phyloP scores from a whole-genome alignment of 768 basidiomycete species.

The Agaricus sinodeliciosus region DNA sequence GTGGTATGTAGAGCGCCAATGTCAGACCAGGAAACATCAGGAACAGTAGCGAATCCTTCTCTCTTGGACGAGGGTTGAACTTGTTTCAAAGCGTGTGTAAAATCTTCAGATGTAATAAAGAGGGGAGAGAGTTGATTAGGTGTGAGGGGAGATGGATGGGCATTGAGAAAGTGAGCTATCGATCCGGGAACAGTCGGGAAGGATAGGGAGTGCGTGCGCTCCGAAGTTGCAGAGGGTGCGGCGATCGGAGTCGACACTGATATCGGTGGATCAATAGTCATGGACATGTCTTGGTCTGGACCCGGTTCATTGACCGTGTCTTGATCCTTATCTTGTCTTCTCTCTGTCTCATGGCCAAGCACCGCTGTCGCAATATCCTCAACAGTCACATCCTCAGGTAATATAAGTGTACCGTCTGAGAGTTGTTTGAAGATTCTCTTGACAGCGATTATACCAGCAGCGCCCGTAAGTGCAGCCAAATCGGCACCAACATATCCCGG shows the following conservation, averaged over 20 bases:
- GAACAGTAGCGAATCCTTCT: slow-evolving; percentile 96
- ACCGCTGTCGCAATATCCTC: slow-evolving; percentile 11
- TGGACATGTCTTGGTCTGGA: slow-evolving; percentile 28
- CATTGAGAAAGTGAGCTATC: slow-evolving; percentile 84
- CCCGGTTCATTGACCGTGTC: slow-evolving; percentile 18
- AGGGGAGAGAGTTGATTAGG: slow-evolving; percentile 73
- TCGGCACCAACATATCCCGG: slow-evolving; percentile 98
- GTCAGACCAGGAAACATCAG: slow-evolving; percentile 92
- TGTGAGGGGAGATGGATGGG: slow-evolving; percentile 79
- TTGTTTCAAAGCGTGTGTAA: slow-evolving; percentile 71
- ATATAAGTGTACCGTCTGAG: slow-evolving; percentile 55
- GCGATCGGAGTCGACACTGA: slow-evolving; percentile 3
- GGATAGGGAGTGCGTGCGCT: slow-evolving; percentile 15
- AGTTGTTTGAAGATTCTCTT: slow-evolving; percentile 89
- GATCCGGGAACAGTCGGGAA: slow-evolving; percentile 38
- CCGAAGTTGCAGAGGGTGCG: slow-evolving; percentile 4
- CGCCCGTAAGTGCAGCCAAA: slow-evolving; percentile 81
- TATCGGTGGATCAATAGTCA: slow-evolving; percentile 34
- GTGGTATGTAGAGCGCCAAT: slow-evolving; percentile 86
- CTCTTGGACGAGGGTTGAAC: slow-evolving; percentile 96
- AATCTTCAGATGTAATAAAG: slow-evolving; percentile 77
- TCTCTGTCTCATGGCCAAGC: slow-evolving; percentile 9
- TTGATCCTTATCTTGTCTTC: slow-evolving; percentile 18
- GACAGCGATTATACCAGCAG: slow-evolving; percentile 93
- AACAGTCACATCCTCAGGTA: slow-evolving; percentile 34